Conservation (phyloP, 2,329 filamentous ascomycete species). For the Epichloe sp. region DNA sequence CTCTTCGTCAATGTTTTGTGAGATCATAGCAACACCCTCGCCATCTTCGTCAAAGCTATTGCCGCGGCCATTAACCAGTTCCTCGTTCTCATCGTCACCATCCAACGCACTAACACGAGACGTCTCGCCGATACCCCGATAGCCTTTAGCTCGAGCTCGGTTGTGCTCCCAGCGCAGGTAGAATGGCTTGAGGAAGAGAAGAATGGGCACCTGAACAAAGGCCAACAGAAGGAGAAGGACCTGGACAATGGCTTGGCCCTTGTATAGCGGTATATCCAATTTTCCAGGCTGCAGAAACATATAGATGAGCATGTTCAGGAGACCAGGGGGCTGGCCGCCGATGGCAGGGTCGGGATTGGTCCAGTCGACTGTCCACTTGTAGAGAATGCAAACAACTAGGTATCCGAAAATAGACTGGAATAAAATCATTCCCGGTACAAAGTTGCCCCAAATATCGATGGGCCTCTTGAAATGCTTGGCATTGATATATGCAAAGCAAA, state of each 20-base stretch:
- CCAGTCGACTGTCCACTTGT: constrained; percentile 97
- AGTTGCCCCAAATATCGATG: constrained; percentile 95
- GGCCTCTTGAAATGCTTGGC: constrained; percentile 88
- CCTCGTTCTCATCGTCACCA: constrained; percentile 63
- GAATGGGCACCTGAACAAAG: constrained; percentile 71
- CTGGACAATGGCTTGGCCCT: constrained; percentile 65
- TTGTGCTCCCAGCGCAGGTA: constrained; percentile 94
- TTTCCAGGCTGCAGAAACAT: constrained; percentile 91
- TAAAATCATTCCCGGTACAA: constrained; percentile 96
- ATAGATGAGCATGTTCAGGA: constrained; percentile 98
- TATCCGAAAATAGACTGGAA: constrained; percentile 99
- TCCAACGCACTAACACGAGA: constrained; percentile 82
- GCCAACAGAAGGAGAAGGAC: constrained; percentile 69
- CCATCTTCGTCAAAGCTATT: constrained; percentile 50
- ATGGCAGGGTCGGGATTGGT: constrained; percentile 24
- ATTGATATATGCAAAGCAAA: constrained; percentile 86
- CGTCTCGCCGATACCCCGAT: constrained; percentile 83
- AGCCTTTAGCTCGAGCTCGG: constrained; percentile 72
- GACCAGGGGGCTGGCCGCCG: constrained; percentile 63
- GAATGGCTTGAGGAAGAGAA: constrained; percentile 91
- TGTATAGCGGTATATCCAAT: constrained; percentile 60
- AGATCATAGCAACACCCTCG: constrained; percentile 78
- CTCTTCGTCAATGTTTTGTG: constrained; percentile 70
- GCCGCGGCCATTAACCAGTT: constrained; percentile 42
- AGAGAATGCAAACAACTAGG: constrained; percentile 82